Evolutionary conservation across 164 flowering plant species (phyloP), one percentile per base, ranked within the genome.

Genomic region (Dillenia suffruticosa): DNA sequence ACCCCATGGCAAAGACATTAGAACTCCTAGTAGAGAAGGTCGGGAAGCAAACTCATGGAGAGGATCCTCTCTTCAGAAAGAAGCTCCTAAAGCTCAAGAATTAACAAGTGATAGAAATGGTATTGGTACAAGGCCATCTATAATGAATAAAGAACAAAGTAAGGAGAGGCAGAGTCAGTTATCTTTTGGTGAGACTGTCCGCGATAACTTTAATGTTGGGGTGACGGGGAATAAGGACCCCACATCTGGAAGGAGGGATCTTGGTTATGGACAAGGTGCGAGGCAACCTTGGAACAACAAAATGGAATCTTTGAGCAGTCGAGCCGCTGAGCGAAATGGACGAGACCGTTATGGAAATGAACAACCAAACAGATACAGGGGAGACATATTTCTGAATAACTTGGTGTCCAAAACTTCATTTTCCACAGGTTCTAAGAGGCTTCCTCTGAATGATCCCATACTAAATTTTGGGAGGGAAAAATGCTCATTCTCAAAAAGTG

Each of bases 381-480:
- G 68, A 59, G 82, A 79, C 69, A 17, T 58, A 22, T 71, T 69
- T 57, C 92, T 77, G 65, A 81, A 64, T 69, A 77, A 58, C 46
- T 66, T 66, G 24, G 59, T 56, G 14, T 67, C 78, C 12, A 88
- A 76, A 69, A 53, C 85, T 15, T 74, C 87, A 47, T 77, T 76
- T 70, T 72, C 85, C 56, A 43, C 49, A 24, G 79, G 83, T 67
- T 72, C 66, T 61, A 87, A 76, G 65, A 79, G 79, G 49, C 63
- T 70, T 47, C 63, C 78, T 61, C 52, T 72, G 15, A 74, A 71
- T 69, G 91, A 85, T 57, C 83, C 88, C 3, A 56, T 70, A 26
- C 72, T 81, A n/a, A 79, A 78, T 71, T 78, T 82, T 69, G 77
- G 82, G 15, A 82, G 80, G 76, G 91, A 83, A 50, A 91, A 81